Percentiles rank a stretch among this genome's conserved stretches.
phyloP scores from a whole-genome alignment of 2,329 filamentous ascomycete genomes.

The Stachybotrys elegans region DNA sequence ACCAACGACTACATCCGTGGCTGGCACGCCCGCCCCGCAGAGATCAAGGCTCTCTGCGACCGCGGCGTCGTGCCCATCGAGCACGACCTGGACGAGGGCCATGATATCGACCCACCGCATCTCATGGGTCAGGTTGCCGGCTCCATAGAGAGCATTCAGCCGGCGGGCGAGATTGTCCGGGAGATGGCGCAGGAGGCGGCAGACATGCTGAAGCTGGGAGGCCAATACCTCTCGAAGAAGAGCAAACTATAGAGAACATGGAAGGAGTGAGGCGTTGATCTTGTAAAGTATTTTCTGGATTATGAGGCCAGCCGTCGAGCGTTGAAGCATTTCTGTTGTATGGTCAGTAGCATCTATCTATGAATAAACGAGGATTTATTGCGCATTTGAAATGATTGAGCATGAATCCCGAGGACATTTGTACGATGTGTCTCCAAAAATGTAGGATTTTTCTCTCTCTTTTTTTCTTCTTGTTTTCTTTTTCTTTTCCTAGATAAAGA shows the following conservation, averaged over 20 bases:
- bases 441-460: too few species aligned
- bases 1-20: constrained; percentile 77
- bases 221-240: constrained; percentile 49
- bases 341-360: too few species aligned
- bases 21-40: constrained; percentile 74
- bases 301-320: too few species aligned
- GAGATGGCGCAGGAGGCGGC: constrained; percentile 83
- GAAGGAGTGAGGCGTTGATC: too few species aligned
- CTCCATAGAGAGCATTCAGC: constrained; percentile 69
- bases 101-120: constrained; percentile 80
- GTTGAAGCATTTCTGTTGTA: too few species aligned
- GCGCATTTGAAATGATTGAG: too few species aligned
- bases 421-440: too few species aligned
- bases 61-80: constrained; percentile 75
- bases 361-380: too few species aligned
- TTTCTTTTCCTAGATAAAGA: too few species aligned
- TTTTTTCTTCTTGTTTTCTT: too few species aligned
- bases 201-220: constrained; percentile 58
- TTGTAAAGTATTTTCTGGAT: too few species aligned
- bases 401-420: too few species aligned
- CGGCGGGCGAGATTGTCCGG: constrained; percentile 77
- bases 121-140: constrained; percentile 93
- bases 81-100: constrained; percentile 76
- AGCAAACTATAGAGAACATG: constrained; percentile 41
- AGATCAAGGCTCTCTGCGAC: constrained; percentile 71